Evolutionary conservation across 495 filamentous ascomycete genomes (phyloP).

Genomic region (Neurospora sp.): DNA sequence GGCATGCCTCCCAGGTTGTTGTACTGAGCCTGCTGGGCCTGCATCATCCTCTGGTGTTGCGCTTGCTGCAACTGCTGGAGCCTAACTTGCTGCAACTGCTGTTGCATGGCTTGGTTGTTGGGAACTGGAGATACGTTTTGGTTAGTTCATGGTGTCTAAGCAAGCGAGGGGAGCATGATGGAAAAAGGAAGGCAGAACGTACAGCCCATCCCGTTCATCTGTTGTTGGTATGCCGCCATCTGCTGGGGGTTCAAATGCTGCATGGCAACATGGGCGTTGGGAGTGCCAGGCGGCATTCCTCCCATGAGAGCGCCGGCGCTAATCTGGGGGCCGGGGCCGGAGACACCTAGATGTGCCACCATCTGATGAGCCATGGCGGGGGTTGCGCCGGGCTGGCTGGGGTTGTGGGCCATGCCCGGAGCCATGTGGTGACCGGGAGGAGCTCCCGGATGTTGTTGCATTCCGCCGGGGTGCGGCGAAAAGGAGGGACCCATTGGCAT

Average conservation of each 20-base stretch:
- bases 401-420: slow-evolving; percentile 44
- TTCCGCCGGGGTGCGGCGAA: slow-evolving; percentile 57
- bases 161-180: not conserved
- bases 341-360: slow-evolving; percentile 70
- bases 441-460: slow-evolving; percentile 61
- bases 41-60: slow-evolving; percentile 36
- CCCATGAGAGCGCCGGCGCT: slow-evolving; percentile 68
- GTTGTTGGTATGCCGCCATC: slow-evolving; percentile 51
- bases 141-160: slow-evolving; percentile 4
- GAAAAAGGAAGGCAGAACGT: slow-evolving; percentile 2
- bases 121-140: slow-evolving; percentile 23
- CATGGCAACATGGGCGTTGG: slow-evolving; percentile 61
- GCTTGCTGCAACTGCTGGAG: slow-evolving; percentile 32
- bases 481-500: slow-evolving; percentile 56
- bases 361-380: slow-evolving; percentile 62
- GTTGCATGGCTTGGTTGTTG: slow-evolving; percentile 44
- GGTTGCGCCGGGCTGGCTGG: slow-evolving; percentile 56
- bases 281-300: slow-evolving; percentile 67
- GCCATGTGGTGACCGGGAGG: slow-evolving; percentile 63
- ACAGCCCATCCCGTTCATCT: slow-evolving; percentile 19
- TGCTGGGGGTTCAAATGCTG: slow-evolving; percentile 66
- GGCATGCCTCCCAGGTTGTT: slow-evolving; percentile 37
- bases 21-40: slow-evolving; percentile 38
- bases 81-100: slow-evolving; percentile 35
- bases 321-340: slow-evolving; percentile 68